Evolutionary conservation across 805 yeast species (phyloP), one percentile per base, ranked within the genome.

Genomic region (Starmerella ratchasimensis): DNA sequence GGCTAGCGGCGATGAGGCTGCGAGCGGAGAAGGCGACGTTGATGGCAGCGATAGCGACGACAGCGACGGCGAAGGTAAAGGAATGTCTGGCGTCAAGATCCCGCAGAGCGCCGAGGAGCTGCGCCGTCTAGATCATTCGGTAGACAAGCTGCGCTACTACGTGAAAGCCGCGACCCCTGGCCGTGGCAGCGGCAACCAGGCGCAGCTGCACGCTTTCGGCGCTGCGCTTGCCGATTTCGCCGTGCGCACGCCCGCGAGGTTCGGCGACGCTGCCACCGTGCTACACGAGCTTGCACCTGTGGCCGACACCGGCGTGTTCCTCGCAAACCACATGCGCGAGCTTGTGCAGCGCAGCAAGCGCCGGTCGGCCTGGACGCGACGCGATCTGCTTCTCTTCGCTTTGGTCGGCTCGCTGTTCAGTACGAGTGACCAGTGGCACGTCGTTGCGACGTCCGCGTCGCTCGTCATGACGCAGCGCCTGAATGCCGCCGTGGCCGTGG

Each of bases 371-470:
- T 60, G 61, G 37, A 52, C 43, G 0, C 42, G 59, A 34, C 60
- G 71, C 1, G 94, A 84, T 53, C 58, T 83, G 41, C 58, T 81
- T 5, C 71, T 79, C 42, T 80, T 77, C 51, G 65, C 74, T 0
- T 50, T 83, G 4, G 65, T 86, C 40, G 96, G 96, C 5, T 64
- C 68, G 37, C 55, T 84, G 4, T 90, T 80, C 54, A 86, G 98
- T 0, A 83, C 96, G 1, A 90, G 98, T 0, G 99, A 90, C 63
- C 86, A 83, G 54, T 88, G 80, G 59, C 98, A 90, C 63, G 65
- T 84, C 42, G 79, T 90, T 9, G 86, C 76, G 4, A 86, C 95
- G 0, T 94, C 96, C 3, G 69, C 88, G 2, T 62, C 72, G 22
- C 69, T 90, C 24, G 59, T 82, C 28, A 72, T 83, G 64, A 71